Evolutionary conservation across 2,329 filamentous ascomycete genomes (phyloP).

Genomic region (Colletotrichum salicis): DNA sequence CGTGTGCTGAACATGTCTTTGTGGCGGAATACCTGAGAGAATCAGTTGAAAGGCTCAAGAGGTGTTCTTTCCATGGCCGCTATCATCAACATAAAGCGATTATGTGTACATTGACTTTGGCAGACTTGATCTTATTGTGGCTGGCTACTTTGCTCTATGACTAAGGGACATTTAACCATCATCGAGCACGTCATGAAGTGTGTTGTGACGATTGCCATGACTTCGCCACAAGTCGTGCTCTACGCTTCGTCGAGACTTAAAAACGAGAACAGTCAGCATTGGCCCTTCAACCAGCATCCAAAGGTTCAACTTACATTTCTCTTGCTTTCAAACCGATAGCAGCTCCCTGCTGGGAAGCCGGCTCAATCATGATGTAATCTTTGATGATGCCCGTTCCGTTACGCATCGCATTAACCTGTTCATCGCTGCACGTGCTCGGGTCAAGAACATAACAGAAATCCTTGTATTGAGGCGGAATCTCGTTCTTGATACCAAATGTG

Average conservation of each 20-base stretch:
- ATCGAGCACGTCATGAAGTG: no score
- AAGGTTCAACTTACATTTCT: slow-evolving; percentile 10
- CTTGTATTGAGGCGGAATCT: slow-evolving; percentile 37
- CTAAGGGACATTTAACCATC: no score
- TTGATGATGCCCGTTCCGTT: slow-evolving; percentile 62
- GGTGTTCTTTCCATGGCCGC: no score
- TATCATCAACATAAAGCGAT: no score
- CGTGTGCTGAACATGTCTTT: background rate
- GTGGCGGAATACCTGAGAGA: no score
- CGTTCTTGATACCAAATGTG: slow-evolving; percentile 36
- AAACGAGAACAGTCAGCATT: background rate
- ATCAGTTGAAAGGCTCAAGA: no score
- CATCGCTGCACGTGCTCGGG: slow-evolving; percentile 48
- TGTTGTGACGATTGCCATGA: no score
- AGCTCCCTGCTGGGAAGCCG: background rate
- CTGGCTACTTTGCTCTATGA: no score
- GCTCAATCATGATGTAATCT: slow-evolving; percentile 40
- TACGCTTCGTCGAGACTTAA: background rate
- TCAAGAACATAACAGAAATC: slow-evolving; percentile 42
- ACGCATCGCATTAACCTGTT: slow-evolving; percentile 62
- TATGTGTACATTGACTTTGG: no score
- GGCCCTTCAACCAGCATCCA: background rate
- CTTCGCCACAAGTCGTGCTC: no score
- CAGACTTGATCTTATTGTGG: no score
- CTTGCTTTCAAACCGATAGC: background rate